Conservation (phyloP, 805 yeast species). For the Tetrapisispora namnaoensis region DNA sequence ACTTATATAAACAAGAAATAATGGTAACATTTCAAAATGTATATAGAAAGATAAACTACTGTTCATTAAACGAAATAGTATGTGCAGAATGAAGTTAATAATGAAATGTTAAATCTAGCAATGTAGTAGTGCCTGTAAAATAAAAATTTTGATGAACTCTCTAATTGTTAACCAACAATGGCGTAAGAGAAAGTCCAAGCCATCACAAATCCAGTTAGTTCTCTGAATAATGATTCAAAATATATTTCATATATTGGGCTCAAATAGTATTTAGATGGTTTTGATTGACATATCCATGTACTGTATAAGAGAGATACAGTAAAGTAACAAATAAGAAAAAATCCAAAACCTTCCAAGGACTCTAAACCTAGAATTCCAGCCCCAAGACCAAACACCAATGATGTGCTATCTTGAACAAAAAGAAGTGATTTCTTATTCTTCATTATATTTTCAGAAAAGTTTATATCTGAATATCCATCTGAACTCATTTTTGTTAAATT, state of each 20-base stretch:
- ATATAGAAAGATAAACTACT: not conserved
- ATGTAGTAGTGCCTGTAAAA: too few relatives aligned
- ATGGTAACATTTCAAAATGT: not conserved
- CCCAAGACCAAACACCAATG: slow-evolving; percentile 41
- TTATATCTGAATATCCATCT: not conserved
- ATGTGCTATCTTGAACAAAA: slow-evolving; percentile 36
- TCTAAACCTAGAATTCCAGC: slow-evolving; percentile 48
- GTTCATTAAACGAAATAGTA: too few relatives aligned
- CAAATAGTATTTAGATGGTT: slow-evolving; percentile 32
- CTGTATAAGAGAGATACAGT: slow-evolving; percentile 28
- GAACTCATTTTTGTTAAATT: not conserved
- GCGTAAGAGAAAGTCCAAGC: slow-evolving; percentile 51
- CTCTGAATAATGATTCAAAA: slow-evolving; percentile 37
- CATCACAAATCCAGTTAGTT: slow-evolving; percentile 43
- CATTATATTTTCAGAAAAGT: not conserved
- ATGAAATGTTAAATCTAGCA: too few relatives aligned
- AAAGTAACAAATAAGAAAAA: slow-evolving; percentile 33
- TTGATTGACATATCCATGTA: slow-evolving; percentile 27
- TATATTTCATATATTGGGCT: slow-evolving; percentile 35
- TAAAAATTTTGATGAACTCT: too few relatives aligned
- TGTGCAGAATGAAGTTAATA: too few relatives aligned
- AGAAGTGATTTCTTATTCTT: slow-evolving; percentile 17
- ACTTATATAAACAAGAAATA: not conserved
- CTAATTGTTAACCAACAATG: slow-evolving; percentile 27
- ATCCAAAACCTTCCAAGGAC: slow-evolving; percentile 38